Evolutionary conservation across 495 filamentous ascomycete genomes (phyloP).

Genomic region (Amniculicola lignicola): DNA sequence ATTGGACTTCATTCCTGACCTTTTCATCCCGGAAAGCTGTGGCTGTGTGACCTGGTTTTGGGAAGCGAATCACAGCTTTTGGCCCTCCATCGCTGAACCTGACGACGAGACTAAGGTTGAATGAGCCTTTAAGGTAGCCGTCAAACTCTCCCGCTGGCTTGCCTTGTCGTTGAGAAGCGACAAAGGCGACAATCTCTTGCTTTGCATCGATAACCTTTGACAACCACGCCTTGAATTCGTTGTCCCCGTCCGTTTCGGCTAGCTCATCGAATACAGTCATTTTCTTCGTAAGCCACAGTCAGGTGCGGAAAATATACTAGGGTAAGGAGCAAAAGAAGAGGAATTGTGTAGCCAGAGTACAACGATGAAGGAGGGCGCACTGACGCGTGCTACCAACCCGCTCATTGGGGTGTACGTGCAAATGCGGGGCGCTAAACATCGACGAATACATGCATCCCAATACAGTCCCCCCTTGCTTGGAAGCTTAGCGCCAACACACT

Average conservation of each 20-base stretch:
- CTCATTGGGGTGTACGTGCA: no score
- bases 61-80: conserved; percentile 45
- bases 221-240: conserved; percentile 15
- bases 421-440: no score
- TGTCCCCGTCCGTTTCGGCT: conserved; percentile 17
- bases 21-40: conserved; percentile 41
- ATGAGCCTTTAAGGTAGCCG: conserved; percentile 37
- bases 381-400: no score
- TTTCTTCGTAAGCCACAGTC: conserved; percentile 1
- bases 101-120: conserved; percentile 38
- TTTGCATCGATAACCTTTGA: conserved; percentile 31
- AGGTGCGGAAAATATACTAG: conserved; percentile 1
- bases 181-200: conserved; percentile 36
- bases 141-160: conserved; percentile 32
- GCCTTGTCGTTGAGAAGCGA: conserved; percentile 25
- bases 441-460: no score
- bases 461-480: no score
- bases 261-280: conserved; percentile 21
- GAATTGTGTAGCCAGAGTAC: conserved; percentile 6
- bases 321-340: conserved; percentile 5
- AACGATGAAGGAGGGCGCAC: not conserved
- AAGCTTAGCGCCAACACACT: no score
- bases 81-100: conserved; percentile 42
- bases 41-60: conserved; percentile 36
- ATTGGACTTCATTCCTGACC: conserved; percentile 45